Base-by-base conservation (phyloP, 345 rosid genomes). In the Luvunga scandens region DNA sequence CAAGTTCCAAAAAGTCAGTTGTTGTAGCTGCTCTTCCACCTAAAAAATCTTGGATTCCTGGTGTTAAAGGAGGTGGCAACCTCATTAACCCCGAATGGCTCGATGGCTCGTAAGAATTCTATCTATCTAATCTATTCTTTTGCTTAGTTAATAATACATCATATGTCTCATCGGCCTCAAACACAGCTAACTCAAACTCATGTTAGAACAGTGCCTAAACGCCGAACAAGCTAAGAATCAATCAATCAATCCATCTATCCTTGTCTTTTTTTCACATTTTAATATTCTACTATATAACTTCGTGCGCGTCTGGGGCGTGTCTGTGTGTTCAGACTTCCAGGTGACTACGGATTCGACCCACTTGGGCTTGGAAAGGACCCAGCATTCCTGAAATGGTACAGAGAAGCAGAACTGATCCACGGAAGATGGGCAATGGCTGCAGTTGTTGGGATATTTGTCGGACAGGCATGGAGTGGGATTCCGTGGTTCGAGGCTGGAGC, bases 401-500 rank as follows among this genome's bases (percentile, higher is more conserved):
- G 99, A 31, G 99, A 96, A 68, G 99, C 99, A 0, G 98, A 96
- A 87, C 94, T 96, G 36, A 96, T 96, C 85, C 99, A 96, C 75
- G 99, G 99, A 3, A 78, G 99, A 33, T 95, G 99, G 99, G 99
- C 99, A 4, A 95, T 95, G 98, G 79, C 91, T 0, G 99, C 99
- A 0, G 98, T 95, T 34, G 76, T 95, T 0, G 99, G 99, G 1
- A 95, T 95, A 83, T 92, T 95, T 59, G 94, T 90, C 0, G 99
- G 99, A 6, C 99, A 95, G 73, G 96, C 98, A 0, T 95, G 99
- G 99, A 93, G 97, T 66, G 99, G 99, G 22, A 77, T 95, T 77
- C 95, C 99, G 0, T 93, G 99, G 99, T 95, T 95, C 31, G 95
- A 95, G 86, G 99, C 99, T 0, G 99, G 99, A 0, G 99, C 99